Evolutionary conservation across 2,329 filamentous ascomycete genomes (phyloP), one percentile per base, ranked within the genome.

Genomic region (Neonectria neomacrospora): DNA sequence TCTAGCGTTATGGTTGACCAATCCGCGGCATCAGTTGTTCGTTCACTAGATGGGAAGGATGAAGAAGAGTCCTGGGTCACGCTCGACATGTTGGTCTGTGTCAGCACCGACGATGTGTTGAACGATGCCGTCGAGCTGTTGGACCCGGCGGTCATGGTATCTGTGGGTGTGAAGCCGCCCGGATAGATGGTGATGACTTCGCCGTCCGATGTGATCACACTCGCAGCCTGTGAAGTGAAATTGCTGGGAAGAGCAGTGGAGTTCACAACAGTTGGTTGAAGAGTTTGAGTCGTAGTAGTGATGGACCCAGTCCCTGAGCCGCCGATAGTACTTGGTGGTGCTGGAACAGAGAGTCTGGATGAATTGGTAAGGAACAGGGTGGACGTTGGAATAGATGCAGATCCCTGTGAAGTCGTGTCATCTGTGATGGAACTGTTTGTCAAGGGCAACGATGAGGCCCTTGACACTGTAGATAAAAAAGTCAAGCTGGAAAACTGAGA

Each of bases 1-100:
- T 45, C 47, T n/a, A 69, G 18, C 11, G 64, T 64, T 20, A 56
- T 60, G 28, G 70, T 71, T 18, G 64, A 58, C 70, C 70, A 72
- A 9, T 64, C 56, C 22, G 61, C 58, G 4, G 63, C 51, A 12
- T 55, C 53, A 12, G 32, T 57, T 18, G 60, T 63, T 23, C 50
- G 23, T 3, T 34, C 23, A 34, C 34, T 45, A 23, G 34, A 26
- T 11, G 37, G 48, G 16, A 52, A 58, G 14, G n/a, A 41, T 12
- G 54, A 63, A 44, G 52, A 54, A 8, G 41, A 18, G 11, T 7
- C 41, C 32, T 20, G 48, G 4, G 37, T 60, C 16, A 39, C 42
- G 23, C 53, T 62, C 10, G 64, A 65, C 12, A 54, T 47, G 20
- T 66, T 57, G 12, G 37, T 44, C 32, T 37, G 47, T 22, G 63